Evolutionary conservation across 2,329 filamentous ascomycete genomes (phyloP).

Genomic region (Achaetomium macrosporum): DNA sequence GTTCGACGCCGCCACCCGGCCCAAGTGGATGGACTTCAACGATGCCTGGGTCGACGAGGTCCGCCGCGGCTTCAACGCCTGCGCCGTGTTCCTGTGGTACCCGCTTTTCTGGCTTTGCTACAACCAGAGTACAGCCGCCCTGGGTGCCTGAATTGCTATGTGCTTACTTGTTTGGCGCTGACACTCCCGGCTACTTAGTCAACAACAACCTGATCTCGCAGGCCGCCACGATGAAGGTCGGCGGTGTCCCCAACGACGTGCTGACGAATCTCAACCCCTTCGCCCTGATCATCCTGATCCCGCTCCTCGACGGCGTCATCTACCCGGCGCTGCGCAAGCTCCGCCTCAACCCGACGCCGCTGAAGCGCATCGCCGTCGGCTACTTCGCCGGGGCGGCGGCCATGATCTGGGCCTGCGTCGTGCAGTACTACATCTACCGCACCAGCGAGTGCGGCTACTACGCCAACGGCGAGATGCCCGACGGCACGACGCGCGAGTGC

Average conservation of each 20-base stretch:
- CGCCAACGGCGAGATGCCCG: slow-evolving; percentile 27
- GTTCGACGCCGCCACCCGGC: slow-evolving; percentile 42
- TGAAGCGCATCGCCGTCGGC: slow-evolving; percentile 66
- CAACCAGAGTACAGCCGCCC: slow-evolving; percentile 35
- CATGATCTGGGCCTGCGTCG: slow-evolving; percentile 50
- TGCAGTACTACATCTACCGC: slow-evolving; percentile 59
- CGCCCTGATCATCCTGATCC: slow-evolving; percentile 67
- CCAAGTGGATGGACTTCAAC: slow-evolving; percentile 69
- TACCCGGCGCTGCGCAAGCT: slow-evolving; percentile 61
- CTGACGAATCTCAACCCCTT: slow-evolving; percentile 70
- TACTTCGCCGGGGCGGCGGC: slow-evolving; percentile 59
- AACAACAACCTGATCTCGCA: slow-evolving; percentile 58
- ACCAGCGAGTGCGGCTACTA: slow-evolving; percentile 50
- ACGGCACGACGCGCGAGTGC: slow-evolving; percentile 42
- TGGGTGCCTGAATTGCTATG: slow-evolving; percentile 1
- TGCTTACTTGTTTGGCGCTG: no score
- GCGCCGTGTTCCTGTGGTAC: slow-evolving; percentile 63
- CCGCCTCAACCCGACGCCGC: slow-evolving; percentile 65
- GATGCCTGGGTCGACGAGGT: slow-evolving; percentile 73
- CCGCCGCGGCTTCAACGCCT: slow-evolving; percentile 59
- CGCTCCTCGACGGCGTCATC: slow-evolving; percentile 59
- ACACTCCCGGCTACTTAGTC: no score
- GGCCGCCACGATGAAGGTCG: slow-evolving; percentile 57
- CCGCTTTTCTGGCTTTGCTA: slow-evolving; percentile 55
- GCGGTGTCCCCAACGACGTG: slow-evolving; percentile 71